Evolutionary conservation across 2,329 filamentous ascomycete species (phyloP).

Genomic region (Penicillium italicum): DNA sequence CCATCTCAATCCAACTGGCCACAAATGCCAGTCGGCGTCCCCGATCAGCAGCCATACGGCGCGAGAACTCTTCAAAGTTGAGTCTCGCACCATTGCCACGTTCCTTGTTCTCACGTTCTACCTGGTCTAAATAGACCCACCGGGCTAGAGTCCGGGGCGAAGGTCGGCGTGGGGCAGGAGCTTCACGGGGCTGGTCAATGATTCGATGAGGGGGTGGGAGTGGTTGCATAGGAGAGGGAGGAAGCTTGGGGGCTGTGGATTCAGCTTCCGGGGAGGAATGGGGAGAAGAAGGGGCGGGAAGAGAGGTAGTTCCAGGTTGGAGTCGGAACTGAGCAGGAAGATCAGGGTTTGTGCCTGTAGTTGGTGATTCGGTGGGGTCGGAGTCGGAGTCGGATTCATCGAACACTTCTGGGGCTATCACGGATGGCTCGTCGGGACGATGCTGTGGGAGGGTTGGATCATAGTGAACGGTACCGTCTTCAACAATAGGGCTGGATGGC

Average conservation of each 20-base stretch:
- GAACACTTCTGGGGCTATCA: neutral
- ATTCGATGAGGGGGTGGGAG: conserved; percentile 26
- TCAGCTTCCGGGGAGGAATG: conserved; percentile 32
- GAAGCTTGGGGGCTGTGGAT: conserved; percentile 34
- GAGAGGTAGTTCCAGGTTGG: conserved; percentile 33
- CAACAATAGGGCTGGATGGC: neutral
- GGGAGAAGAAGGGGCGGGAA: conserved; percentile 32
- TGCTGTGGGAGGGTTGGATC: conserved; percentile 49
- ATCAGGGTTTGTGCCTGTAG: conserved; percentile 18
- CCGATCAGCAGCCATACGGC: conserved; percentile 66
- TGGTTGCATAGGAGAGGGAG: conserved; percentile 35
- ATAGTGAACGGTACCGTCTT: conserved; percentile 11
- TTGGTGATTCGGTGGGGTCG: conserved; percentile 9
- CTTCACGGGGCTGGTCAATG: conserved; percentile 12
- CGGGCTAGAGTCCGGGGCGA: conserved; percentile 42
- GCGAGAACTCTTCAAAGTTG: conserved; percentile 74
- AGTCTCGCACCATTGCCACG: conserved; percentile 73
- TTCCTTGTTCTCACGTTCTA: conserved; percentile 64
- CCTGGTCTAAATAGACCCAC: conserved; percentile 54
- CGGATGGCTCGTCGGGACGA: conserved; percentile 35
- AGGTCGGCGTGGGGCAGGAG: conserved; percentile 22
- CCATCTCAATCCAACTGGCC: conserved; percentile 83
- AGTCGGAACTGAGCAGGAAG: conserved; percentile 39
- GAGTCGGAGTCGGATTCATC: conserved; percentile 2
- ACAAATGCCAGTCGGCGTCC: conserved; percentile 72